phyloP scores from a whole-genome alignment of 352 stramenopile genomes.

The Thalassiosira exigua region DNA sequence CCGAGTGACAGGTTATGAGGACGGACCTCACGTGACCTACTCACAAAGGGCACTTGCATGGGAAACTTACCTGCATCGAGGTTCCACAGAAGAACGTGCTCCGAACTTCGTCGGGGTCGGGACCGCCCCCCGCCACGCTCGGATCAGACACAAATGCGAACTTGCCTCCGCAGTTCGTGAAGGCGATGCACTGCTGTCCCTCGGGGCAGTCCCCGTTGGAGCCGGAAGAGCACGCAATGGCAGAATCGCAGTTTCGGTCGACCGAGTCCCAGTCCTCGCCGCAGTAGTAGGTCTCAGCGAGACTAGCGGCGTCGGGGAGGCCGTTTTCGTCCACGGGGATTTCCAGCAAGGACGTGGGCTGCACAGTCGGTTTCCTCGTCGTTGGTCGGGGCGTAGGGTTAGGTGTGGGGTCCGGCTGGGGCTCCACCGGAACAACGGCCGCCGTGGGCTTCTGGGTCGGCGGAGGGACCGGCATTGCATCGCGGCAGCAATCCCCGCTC shows the following conservation, averaged over 20 bases:
- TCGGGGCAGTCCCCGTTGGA: conserved; percentile 26
- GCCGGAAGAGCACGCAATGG: conserved; percentile 53
- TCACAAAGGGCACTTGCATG: too few species aligned
- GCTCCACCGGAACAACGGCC: not conserved
- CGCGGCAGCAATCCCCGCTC: conserved; percentile 43
- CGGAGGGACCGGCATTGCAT: conserved; percentile 2
- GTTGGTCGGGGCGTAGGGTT: not conserved
- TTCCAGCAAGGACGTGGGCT: conserved; percentile 17
- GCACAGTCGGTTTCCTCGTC: not conserved
- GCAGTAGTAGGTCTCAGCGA: conserved; percentile 64
- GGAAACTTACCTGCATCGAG: conserved; percentile 43
- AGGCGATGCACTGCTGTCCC: conserved; percentile 57
- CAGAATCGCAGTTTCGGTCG: conserved; percentile 37
- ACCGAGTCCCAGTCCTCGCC: conserved; percentile 51
- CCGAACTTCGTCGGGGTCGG: conserved; percentile 54
- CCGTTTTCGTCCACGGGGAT: conserved; percentile 49
- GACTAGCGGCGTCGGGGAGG: conserved; percentile 48
- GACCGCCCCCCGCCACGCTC: conserved; percentile 55
- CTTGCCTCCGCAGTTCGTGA: conserved; percentile 65
- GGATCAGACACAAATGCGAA: conserved; percentile 60
- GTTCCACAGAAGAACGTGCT: conserved; percentile 63
- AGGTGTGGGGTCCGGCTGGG: not conserved
- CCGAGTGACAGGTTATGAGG: too few species aligned
- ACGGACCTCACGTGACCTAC: too few species aligned
- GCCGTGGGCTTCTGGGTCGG: conserved; percentile 6